Evolutionary conservation across 2,329 filamentous ascomycete genomes (phyloP), one percentile per base, ranked within the genome.

Genomic region (Monosporascus sp.): DNA sequence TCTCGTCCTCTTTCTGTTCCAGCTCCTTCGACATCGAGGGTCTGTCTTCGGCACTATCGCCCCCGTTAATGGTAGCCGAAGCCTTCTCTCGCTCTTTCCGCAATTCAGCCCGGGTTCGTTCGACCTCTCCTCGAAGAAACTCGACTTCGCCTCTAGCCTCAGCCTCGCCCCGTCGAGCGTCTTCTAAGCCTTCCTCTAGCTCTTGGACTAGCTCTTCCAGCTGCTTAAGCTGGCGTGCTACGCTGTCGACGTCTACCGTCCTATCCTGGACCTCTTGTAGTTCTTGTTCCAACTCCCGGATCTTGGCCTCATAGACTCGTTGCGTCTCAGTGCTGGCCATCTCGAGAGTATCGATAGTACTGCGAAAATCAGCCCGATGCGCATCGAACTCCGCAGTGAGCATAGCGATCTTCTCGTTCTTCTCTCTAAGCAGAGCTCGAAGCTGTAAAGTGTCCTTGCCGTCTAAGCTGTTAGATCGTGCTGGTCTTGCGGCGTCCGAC

Each of bases 101-200:
- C 44, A 99, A 76, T 72, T 99, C 94, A 9, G 91, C 86, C 60
- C 91, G 83, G 11, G 91, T 93, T 57, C 94, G 80, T 71, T 99
- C 94, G 1, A 97, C 93, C 69, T 99, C 94, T 2, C 94, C 94
- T 27, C 94, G 81, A 37, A 99, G 74, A 67, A 97, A 97, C 69
- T 99, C 94, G 3, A 97, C 93, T 69, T 99, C 94, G 1, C 91
- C 93, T 54, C 94, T 83, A 31, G 94, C 94, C 74, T 99, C 94
- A 9, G 93, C 93, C 73, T 99, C 94, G 7, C 94, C 94, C 52
- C 94, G 82, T 51, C 94, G 81, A 48, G 94, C 92, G 72, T 99
- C 94, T 72, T 99, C 94, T 1, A 99, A 78, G 0, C 94, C 94
- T 70, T 99, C 94, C 70, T 99, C 94, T 0, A 99, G 82, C 69